Evolutionary conservation across 164 flowering plant species (phyloP).

Genomic region (Warburgia ugandensis): DNA sequence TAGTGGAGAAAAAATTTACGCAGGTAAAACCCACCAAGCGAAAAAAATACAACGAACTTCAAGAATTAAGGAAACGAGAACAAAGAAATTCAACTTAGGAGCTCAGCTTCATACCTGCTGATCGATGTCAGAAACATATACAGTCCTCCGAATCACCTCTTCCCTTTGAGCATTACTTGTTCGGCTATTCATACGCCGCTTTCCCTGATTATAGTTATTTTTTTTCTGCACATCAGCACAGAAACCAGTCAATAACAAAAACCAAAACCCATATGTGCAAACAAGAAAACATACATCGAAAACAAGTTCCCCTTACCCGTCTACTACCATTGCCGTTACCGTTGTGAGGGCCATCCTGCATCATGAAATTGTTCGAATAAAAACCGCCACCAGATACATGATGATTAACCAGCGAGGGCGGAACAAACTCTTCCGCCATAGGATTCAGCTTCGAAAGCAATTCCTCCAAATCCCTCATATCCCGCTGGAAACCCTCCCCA

Average conservation of each 20-base stretch:
- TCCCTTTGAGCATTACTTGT: slow-evolving; percentile 85
- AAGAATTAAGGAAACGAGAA: background rate
- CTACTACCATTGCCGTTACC: slow-evolving; percentile 31
- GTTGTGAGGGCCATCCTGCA: slow-evolving; percentile 18
- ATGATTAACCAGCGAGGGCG: slow-evolving; percentile 42
- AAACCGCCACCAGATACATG: slow-evolving; percentile 20
- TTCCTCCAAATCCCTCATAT: slow-evolving; percentile 78
- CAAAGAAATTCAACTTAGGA: background rate
- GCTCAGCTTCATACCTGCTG: slow-evolving; percentile 50
- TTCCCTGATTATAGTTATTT: slow-evolving; percentile 45
- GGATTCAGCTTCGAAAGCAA: slow-evolving; percentile 84
- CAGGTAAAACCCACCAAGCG: background rate
- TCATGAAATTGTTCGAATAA: slow-evolving; percentile 20
- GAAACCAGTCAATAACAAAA: background rate
- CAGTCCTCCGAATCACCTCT: slow-evolving; percentile 77
- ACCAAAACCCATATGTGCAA: background rate
- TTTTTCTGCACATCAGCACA: slow-evolving; percentile 38
- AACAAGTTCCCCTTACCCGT: slow-evolving; percentile 33
- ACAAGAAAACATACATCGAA: background rate
- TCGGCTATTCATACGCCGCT: slow-evolving; percentile 58
- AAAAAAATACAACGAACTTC: background rate
- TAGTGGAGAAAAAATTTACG: too few relatives aligned
- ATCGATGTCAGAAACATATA: slow-evolving; percentile 92
- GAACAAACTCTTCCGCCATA: slow-evolving; percentile 86
- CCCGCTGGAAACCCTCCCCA: slow-evolving; percentile 43